Evolutionary conservation across 257 asterid genomes (phyloP).

Genomic region (Paraleonurus japonicus): DNA sequence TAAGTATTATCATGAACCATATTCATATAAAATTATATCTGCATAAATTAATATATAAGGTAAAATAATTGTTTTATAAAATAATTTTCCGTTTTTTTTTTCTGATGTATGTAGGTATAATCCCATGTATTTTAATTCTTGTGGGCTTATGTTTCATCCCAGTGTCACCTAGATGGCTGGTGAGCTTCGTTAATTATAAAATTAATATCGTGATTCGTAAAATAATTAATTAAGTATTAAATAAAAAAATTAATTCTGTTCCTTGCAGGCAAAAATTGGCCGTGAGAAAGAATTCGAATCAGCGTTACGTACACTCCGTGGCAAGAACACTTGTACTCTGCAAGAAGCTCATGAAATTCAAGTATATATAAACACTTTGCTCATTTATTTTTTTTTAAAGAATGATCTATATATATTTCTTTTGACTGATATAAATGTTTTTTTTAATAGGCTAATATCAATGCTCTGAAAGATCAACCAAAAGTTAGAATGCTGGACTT

Average conservation of each 20-base stretch:
- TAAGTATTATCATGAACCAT: too few species aligned
- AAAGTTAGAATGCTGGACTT: constrained; percentile 53
- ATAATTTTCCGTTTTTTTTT: not conserved
- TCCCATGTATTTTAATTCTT: constrained; percentile 68
- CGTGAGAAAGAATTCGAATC: constrained; percentile 56
- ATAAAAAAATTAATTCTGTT: not conserved
- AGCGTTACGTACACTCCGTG: constrained; percentile 66
- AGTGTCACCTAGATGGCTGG: constrained; percentile 98
- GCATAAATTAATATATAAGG: not conserved
- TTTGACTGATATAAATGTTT: not conserved
- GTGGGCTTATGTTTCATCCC: constrained; percentile 77
- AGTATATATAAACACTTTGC: constrained; percentile 28
- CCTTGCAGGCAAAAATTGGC: constrained; percentile 79
- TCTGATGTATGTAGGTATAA: constrained; percentile 44
- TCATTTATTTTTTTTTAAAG: not conserved
- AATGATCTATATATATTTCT: too few species aligned
- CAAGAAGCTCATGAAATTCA: constrained; percentile 75
- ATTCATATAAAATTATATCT: too few species aligned
- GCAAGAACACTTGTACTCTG: constrained; percentile 55
- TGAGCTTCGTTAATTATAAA: constrained; percentile 29
- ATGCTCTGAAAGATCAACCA: constrained; percentile 51
- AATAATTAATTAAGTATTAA: not conserved
- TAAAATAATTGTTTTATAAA: too few species aligned
- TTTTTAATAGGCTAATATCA: constrained; percentile 44
- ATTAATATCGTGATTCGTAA: not conserved